Evolutionary conservation across 768 basidiomycete species (phyloP), one percentile per base, ranked within the genome.

Genomic region (Suillus lakei): DNA sequence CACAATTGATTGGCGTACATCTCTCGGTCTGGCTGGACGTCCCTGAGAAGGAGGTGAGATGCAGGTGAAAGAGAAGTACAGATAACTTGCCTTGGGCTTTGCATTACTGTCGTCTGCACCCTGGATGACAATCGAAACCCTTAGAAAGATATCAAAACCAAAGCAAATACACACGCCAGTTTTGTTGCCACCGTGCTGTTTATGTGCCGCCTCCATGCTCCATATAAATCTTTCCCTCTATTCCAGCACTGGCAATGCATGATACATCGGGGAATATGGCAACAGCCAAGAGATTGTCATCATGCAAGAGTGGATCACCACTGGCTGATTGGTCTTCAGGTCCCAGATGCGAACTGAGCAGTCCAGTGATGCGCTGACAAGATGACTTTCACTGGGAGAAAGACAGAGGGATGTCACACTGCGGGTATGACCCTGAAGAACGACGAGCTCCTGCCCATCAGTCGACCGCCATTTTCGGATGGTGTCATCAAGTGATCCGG

Each of bases 251-350:
- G 4, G 88, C 92, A 5, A 98, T 82, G 62, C 88, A 86, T 70
- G 84, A 89, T 15, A 91, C 94, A 78, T 97, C 93, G 3, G 84
- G 83, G 69, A 91, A 94, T 39, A 96, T 71, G 5, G 95, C 92
- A 4, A 98, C 81, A 8, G 86, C 83, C 32, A 91, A 81, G 0
- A 98, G 85, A 76, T 93, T 90, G 69, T 93, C 93, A 9, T 84
- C 88, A 74, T 97, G 96, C 0, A 94, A 93, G 64, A 83, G 76
- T 3, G 85, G 73, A 1, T 83, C 82, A 23, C 58, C 5, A 60
- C 36, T 28, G 4, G 13, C 44, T 60, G 34, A 41, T 60, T 41
- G 0, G 13, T 60, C 9, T 26, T 60, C 4, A 44, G 26, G 13
- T 60, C 18, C 59, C 59, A 60, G 13, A 43, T 51, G 28, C 50